phyloP scores from a whole-genome alignment of 345 rosid genomes.

The Brassica incana region DNA sequence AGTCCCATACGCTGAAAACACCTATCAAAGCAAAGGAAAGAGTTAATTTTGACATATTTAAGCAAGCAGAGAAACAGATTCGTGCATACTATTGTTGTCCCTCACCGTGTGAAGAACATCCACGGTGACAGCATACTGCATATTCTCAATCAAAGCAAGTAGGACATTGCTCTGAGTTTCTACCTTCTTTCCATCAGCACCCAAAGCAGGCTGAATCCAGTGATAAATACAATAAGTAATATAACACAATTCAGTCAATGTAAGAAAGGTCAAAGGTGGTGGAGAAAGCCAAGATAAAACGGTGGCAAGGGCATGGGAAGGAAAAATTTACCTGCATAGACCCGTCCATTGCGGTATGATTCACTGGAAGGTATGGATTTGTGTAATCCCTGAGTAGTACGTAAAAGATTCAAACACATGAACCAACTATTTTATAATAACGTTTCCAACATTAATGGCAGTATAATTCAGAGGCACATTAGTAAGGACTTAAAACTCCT shows the following conservation, averaged over 20 bases:
- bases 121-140: constrained; percentile 97
- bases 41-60: neutral
- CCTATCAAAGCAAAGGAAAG: constrained; percentile 43
- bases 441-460: neutral
- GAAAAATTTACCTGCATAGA: constrained; percentile 56
- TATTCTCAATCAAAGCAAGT: constrained; percentile 92
- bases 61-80: constrained; percentile 3
- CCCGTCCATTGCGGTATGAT: constrained; percentile 91
- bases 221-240: constrained; percentile 14
- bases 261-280: neutral
- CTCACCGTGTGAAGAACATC: constrained; percentile 88
- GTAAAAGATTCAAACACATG: constrained; percentile 14
- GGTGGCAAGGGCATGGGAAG: neutral
- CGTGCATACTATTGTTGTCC: constrained; percentile 19
- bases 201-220: constrained; percentile 59
- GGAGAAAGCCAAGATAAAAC: constrained; percentile 8
- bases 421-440: constrained; percentile 17
- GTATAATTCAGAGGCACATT: constrained; percentile 1
- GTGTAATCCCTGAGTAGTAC: constrained; percentile 81
- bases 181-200: constrained; percentile 87
- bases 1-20: constrained; percentile 81
- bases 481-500: constrained; percentile 1
- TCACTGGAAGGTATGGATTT: constrained; percentile 96
- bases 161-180: constrained; percentile 93
- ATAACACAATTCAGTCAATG: neutral